phyloP scores from a whole-genome alignment of 2,329 filamentous ascomycete genomes.

The Talaromyces sp. region DNA sequence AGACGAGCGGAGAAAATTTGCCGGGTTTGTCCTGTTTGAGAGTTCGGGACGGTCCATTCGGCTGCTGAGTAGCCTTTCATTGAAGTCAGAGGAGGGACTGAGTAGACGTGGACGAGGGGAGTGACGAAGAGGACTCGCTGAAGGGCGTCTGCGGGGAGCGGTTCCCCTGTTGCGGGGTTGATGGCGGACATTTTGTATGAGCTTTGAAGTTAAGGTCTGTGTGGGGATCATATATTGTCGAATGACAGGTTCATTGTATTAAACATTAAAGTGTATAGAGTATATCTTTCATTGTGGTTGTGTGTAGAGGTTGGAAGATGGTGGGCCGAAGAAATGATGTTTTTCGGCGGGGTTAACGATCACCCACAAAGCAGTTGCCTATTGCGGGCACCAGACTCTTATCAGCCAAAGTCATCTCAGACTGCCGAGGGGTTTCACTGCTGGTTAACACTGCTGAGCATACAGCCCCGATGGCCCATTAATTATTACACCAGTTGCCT shows the following conservation, averaged over 20 bases:
- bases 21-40: constrained; percentile 56
- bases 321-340: background rate
- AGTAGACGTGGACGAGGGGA: constrained; percentile 76
- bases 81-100: constrained; percentile 75
- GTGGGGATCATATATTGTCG: background rate
- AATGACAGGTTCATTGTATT: background rate
- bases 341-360: background rate
- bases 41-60: constrained; percentile 65
- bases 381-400: too few relatives aligned
- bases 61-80: constrained; percentile 77
- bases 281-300: background rate
- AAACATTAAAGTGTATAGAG: background rate
- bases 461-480: too few relatives aligned
- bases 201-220: background rate
- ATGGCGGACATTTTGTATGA: constrained; percentile 28
- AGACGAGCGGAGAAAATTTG: constrained; percentile 85
- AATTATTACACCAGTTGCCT: too few relatives aligned
- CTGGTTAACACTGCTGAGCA: too few relatives aligned
- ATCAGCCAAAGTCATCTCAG: background rate
- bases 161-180: constrained; percentile 68
- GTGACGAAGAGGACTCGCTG: constrained; percentile 80
- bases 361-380: background rate
- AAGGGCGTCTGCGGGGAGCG: constrained; percentile 73
- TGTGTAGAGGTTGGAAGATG: background rate
- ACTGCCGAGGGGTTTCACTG: background rate